Conservation (phyloP, 2,329 filamentous ascomycete genomes). For the Aspergillus terreus region DNA sequence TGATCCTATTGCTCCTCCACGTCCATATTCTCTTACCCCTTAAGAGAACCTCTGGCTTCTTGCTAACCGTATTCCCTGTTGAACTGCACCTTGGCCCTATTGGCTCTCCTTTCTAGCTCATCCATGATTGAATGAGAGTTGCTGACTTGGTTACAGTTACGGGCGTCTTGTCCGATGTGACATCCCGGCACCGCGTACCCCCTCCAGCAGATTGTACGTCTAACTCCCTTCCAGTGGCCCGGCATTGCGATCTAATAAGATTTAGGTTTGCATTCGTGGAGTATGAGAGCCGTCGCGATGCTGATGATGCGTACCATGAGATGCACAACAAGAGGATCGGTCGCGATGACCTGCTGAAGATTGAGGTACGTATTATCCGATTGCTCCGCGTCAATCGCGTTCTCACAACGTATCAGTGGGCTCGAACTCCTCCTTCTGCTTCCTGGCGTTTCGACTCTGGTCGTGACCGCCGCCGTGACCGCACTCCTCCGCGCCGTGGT, state of each 20-base stretch:
- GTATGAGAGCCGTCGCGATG: constrained; percentile 96
- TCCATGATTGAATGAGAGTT: constrained; percentile 15
- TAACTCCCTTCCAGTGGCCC: neutral
- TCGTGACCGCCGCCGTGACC: constrained; percentile 63
- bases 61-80: constrained; percentile 7
- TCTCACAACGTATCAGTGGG: constrained; percentile 66
- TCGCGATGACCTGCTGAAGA: constrained; percentile 92
- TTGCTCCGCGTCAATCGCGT: neutral
- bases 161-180: constrained; percentile 97
- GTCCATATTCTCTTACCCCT: neutral
- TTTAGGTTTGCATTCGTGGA: constrained; percentile 92
- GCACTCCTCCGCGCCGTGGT: constrained; percentile 73
- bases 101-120: constrained; percentile 6
- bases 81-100: neutral
- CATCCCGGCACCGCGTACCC: constrained; percentile 91
- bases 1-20: constrained; percentile 3
- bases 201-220: constrained; percentile 90
- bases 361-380: constrained; percentile 68
- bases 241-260: constrained; percentile 32
- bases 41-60: neutral
- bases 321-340: constrained; percentile 99
- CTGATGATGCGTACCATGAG: constrained; percentile 98
- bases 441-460: constrained; percentile 98
- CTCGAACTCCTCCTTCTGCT: constrained; percentile 92
- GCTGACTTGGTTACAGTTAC: constrained; percentile 64